phyloP scores from a whole-genome alignment of 2,329 filamentous ascomycete genomes.

The Macroventuria anomochaeta region DNA sequence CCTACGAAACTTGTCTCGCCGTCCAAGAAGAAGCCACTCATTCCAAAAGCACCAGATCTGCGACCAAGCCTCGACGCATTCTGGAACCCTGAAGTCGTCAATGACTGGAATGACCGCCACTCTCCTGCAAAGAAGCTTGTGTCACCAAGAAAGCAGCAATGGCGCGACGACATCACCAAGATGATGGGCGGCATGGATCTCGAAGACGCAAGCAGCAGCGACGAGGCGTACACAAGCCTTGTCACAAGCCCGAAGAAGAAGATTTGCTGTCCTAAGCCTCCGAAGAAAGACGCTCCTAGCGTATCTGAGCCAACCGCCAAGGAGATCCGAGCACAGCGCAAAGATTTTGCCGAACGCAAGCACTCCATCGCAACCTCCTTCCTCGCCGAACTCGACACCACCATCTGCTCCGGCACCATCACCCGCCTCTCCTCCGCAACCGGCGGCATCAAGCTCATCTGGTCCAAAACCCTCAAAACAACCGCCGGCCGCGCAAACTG shows the following conservation, averaged over 20 bases:
- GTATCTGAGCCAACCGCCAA: constrained; percentile 23
- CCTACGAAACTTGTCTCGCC: constrained; percentile 47
- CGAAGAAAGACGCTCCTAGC: constrained; percentile 10
- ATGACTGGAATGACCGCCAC: constrained; percentile 46
- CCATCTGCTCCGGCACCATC: constrained; percentile 68
- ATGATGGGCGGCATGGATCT: constrained; percentile 36
- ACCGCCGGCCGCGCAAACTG: constrained; percentile 71
- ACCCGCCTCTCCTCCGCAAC: constrained; percentile 64
- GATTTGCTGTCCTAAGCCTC: neutral
- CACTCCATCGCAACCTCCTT: constrained; percentile 69
- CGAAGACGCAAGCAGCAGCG: constrained; percentile 33
- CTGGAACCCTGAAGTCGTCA: constrained; percentile 47
- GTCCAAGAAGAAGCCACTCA: constrained; percentile 42
- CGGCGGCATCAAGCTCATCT: constrained; percentile 73
- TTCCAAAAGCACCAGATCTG: constrained; percentile 39
- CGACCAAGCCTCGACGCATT: constrained; percentile 49
- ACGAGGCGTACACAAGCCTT: constrained; percentile 27
- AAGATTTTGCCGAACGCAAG: constrained; percentile 68
- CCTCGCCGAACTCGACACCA: constrained; percentile 70
- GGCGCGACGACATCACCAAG: constrained; percentile 37
- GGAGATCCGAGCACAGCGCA: constrained; percentile 48
- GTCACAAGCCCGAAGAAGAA: constrained; percentile 30
- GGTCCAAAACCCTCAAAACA: constrained; percentile 79
- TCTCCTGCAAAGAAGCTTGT: constrained; percentile 45
- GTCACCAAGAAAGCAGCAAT: constrained; percentile 46